Conservation (phyloP, 176 grass and related monocot genomes). For the Musa troglodytarum region DNA sequence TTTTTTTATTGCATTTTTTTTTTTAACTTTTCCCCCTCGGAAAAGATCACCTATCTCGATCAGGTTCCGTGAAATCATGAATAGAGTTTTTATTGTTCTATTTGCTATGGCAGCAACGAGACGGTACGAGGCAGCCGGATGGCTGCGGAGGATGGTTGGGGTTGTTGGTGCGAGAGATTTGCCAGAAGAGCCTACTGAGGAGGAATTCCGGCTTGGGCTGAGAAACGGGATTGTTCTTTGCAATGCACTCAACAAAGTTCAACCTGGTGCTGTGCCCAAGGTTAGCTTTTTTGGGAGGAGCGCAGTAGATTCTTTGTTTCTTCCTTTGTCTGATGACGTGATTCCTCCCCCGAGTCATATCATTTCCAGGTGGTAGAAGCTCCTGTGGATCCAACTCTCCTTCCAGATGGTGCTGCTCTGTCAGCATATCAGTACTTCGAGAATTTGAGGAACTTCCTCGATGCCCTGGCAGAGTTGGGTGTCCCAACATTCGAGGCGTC, state of each 20-base stretch:
- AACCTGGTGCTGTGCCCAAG: conserved; percentile 60
- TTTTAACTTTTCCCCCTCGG: no score
- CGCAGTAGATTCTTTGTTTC: not conserved
- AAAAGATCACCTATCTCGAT: no score
- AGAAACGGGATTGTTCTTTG: conserved; percentile 95
- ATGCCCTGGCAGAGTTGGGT: conserved; percentile 57
- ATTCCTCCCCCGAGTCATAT: not conserved
- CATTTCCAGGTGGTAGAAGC: conserved; percentile 72
- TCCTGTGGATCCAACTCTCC: conserved; percentile 34
- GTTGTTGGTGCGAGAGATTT: conserved; percentile 58
- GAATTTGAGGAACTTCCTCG: conserved; percentile 80
- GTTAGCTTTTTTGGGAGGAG: conserved; percentile 22
- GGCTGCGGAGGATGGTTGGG: conserved; percentile 69
- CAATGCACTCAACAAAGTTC: conserved; percentile 83
- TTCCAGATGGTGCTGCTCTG: conserved; percentile 55
- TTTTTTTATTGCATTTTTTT: no score
- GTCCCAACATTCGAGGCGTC: conserved; percentile 87
- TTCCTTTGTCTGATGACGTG: not conserved
- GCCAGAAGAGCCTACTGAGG: conserved; percentile 72
- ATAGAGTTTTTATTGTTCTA: not conserved
- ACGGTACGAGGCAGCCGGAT: conserved; percentile 76
- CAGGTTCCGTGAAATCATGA: no score
- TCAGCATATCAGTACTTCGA: conserved; percentile 87
- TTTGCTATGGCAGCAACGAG: conserved; percentile 49
- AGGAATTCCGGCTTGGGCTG: conserved; percentile 72